Evolutionary conservation across 768 basidiomycete genomes (phyloP), one percentile per base, ranked within the genome.

Genomic region (Kwoniella shandongensis): DNA sequence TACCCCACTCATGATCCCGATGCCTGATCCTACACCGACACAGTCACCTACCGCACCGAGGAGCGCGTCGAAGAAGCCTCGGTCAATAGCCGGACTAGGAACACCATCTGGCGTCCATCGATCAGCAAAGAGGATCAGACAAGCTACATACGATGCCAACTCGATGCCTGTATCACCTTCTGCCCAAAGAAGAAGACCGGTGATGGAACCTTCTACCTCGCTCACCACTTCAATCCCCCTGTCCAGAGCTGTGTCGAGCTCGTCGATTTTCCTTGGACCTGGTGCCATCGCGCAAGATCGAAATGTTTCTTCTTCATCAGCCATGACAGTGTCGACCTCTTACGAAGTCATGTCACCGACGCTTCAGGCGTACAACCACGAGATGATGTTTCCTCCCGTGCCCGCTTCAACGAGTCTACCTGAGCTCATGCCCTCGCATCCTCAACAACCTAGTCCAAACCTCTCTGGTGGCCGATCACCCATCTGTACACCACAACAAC

Each of bases 71-170:
- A 61, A 58, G 51, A 55, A 57, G 48, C n/a, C 54, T 23, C 13
- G 55, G 11, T 30, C 45, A 7, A 23, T 61, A 5, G 61, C 59
- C 15, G 63, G 63, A 17, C 41, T 61, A 13, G 59, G 59, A 27
- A 65, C 63, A 26, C 59, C 59, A n/a, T 38, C 55, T 12, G 58
- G 63, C 2, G 59, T 51, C 20, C 59, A 61, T 23, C 63, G 63
- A 49, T 46, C 57, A 3, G 45, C 59, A 17, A 65, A 61, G 52
- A 23, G 59, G 25, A 61, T 65, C 32, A 48, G 63, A 23, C 63
- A 65, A 48, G 63, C 59, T 2, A 65, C 63, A 17, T 58, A 57
- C 39, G 63, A 65, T 51, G 55, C 59, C 29, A 61, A 57, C 39
- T 35, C 59, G 22, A 45, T 61, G 42, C 59, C 63, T 10, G 12